Conservation (phyloP, 345 rosid genomes). For the Citrus mangshanensis region DNA sequence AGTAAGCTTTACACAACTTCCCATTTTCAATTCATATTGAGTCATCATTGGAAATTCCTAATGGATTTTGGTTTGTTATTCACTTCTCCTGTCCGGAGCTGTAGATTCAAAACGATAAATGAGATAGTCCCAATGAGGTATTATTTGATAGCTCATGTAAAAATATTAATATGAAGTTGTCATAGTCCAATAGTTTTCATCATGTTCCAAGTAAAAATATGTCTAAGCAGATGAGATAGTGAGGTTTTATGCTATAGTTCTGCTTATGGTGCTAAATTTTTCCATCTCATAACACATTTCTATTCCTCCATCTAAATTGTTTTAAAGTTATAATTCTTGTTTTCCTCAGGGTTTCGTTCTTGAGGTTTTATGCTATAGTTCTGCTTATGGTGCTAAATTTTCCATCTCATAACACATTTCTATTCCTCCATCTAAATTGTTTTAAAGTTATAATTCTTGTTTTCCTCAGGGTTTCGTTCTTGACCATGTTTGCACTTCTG, state of each 20-base stretch:
- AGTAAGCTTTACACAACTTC: not conserved
- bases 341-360: constrained; percentile 57
- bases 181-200: not conserved
- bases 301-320: not conserved
- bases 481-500: constrained; percentile 38
- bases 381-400: not conserved
- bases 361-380: not conserved
- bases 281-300: not conserved
- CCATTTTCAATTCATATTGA: not conserved
- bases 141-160: not conserved
- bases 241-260: not conserved
- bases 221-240: not conserved
- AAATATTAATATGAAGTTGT: not conserved
- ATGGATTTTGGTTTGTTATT: not conserved
- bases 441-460: not conserved
- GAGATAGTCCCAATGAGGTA: not conserved
- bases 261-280: not conserved
- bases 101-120: not conserved
- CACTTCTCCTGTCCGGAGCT: not conserved
- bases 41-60: not conserved
- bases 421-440: not conserved
- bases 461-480: constrained; percentile 60
- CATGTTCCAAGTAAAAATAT: not conserved
- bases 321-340: not conserved
- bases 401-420: not conserved